Evolutionary conservation across 2,329 filamentous ascomycete genomes (phyloP).

Genomic region (Scopulariopsis brevicaulis): DNA sequence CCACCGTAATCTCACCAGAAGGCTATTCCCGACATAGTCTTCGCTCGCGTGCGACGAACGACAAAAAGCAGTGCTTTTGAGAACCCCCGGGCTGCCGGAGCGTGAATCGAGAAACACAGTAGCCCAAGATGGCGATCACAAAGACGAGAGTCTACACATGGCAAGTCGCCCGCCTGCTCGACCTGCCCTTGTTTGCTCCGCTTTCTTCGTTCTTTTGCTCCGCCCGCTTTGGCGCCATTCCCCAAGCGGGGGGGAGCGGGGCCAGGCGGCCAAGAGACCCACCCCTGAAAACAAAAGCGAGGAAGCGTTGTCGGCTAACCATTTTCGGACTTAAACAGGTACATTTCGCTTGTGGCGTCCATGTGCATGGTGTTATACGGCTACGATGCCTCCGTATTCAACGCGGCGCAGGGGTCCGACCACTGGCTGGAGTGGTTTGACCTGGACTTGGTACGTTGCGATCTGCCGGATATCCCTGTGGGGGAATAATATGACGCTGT

Average conservation of each 20-base stretch:
- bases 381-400: constrained; percentile 65
- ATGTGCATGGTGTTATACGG: constrained; percentile 68
- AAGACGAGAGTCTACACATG: not conserved
- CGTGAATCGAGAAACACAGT: not conserved
- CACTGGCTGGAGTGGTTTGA: constrained; percentile 58
- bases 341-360: constrained; percentile 58
- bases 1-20: too few species aligned
- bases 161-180: not conserved
- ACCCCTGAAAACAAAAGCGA: too few species aligned
- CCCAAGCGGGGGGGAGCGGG: too few species aligned
- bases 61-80: not conserved
- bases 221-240: too few species aligned
- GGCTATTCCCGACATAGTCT: too few species aligned
- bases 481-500: not conserved
- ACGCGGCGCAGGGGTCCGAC: constrained; percentile 55
- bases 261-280: too few species aligned
- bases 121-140: not conserved
- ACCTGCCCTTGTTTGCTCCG: not conserved
- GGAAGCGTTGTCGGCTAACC: not conserved
- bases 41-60: too few species aligned
- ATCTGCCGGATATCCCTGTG: not conserved
- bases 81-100: not conserved
- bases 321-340: constrained; percentile 27
- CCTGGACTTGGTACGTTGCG: constrained; percentile 21
- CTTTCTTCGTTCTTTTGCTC: not conserved